Evolutionary conservation across 192 early-diverging fungal genomes (phyloP).

Genomic region (Umbelopsis vinacea): DNA sequence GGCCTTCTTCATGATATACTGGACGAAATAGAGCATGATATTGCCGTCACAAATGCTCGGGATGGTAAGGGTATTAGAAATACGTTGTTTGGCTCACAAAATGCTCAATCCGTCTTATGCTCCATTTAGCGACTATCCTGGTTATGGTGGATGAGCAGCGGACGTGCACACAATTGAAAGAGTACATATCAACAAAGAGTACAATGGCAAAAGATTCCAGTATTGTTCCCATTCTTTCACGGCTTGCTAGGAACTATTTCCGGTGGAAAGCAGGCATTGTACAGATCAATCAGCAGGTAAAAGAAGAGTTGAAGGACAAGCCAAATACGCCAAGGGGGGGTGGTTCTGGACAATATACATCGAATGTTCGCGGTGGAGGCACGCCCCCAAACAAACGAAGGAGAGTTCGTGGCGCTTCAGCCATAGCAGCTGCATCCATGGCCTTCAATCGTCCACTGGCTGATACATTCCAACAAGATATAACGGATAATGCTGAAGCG

Average conservation of each 20-base stretch:
- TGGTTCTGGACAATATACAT: neutral
- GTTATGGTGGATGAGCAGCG: slow-evolving; percentile 75
- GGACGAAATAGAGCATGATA: slow-evolving; percentile 80
- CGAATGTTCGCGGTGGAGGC: neutral
- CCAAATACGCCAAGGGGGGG: neutral
- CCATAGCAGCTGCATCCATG: slow-evolving; percentile 36
- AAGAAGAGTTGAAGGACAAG: neutral
- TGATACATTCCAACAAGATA: slow-evolving; percentile 26
- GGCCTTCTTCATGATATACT: slow-evolving; percentile 69
- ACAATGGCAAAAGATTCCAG: slow-evolving; percentile 20
- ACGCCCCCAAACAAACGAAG: slow-evolving; percentile 57
- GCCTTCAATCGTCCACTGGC: slow-evolving; percentile 43
- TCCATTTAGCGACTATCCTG: slow-evolving; percentile 54
- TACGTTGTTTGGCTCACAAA: neutral
- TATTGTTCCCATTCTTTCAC: slow-evolving; percentile 42
- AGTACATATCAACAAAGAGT: slow-evolving; percentile 50
- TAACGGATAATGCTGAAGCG: slow-evolving; percentile 50
- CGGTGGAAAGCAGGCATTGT: slow-evolving; percentile 69
- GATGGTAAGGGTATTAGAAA: slow-evolving; percentile 32
- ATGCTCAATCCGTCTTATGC: neutral
- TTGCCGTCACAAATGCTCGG: slow-evolving; percentile 29
- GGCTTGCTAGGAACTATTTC: slow-evolving; percentile 72
- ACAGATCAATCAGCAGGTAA: slow-evolving; percentile 31
- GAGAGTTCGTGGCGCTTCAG: slow-evolving; percentile 51
- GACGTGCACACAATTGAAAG: slow-evolving; percentile 65